These are phyloP conservation scores for Colletotrichum zoysiae DNA, from an alignment of 2,329 filamentous ascomycete species.

Conservation along the genomic window DNA sequence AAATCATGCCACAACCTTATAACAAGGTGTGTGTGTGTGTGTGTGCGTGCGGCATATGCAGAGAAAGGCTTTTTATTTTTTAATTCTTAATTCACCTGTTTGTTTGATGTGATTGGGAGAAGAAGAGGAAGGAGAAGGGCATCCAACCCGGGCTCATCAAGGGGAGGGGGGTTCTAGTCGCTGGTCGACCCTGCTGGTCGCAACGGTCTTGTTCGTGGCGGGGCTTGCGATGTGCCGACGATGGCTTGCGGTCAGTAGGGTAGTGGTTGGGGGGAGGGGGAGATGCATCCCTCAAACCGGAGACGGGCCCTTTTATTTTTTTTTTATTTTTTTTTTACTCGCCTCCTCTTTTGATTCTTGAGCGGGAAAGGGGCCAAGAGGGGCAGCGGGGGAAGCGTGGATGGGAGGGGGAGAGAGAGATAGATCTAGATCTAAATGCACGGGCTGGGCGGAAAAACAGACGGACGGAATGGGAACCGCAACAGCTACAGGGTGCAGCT, in stretches of 20 bases:
- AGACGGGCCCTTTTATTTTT: not conserved
- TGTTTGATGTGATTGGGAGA: not conserved
- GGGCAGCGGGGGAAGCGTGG: not conserved
- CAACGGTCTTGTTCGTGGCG: not conserved
- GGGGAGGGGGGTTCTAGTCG: not conserved
- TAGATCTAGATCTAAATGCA: not conserved
- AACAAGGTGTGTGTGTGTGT: not conserved
- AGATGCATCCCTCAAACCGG: not conserved
- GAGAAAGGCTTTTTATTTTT: not conserved
- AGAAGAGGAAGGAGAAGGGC: not conserved
- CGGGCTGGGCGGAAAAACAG: not conserved
- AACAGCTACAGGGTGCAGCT: not conserved
- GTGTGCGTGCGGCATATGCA: not conserved
- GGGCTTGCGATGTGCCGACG: conserved; percentile 6
- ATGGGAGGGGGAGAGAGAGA: not conserved
- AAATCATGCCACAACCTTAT: conserved; percentile 9
- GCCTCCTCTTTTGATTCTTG: not conserved
- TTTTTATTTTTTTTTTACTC: no score
- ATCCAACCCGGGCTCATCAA: no score
- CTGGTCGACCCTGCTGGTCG: not conserved
- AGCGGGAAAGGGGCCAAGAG: not conserved
- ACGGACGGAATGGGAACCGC: not conserved
- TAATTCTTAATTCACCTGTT: no score
- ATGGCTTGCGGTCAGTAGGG: not conserved
- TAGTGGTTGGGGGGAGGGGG: no score